Evolutionary conservation across 257 asterid species (phyloP).

Genomic region (Fraxinus anomala): DNA sequence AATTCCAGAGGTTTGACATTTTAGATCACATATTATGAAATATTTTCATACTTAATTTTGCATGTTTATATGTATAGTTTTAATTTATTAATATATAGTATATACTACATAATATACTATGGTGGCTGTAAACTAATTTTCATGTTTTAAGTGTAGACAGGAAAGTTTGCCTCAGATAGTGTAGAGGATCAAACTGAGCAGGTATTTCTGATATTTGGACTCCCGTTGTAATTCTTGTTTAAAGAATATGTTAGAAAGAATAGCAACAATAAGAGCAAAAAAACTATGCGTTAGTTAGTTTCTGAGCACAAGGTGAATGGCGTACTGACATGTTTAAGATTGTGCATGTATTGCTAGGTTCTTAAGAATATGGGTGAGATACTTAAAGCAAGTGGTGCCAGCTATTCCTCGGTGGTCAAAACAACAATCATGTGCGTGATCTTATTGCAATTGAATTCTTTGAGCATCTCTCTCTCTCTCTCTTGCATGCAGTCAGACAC

Average conservation of each 20-base stretch:
- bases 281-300: neutral
- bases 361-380: conserved; percentile 97
- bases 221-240: neutral
- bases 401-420: conserved; percentile 92
- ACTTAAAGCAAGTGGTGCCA: conserved; percentile 85
- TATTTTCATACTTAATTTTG: neutral
- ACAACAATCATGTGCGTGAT: conserved; percentile 84
- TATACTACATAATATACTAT: neutral
- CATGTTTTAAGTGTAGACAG: conserved; percentile 55
- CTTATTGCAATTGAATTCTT: conserved; percentile 13
- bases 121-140: conserved; percentile 18
- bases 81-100: neutral
- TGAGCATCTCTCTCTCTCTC: conserved; percentile 4
- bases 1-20: conserved; percentile 69
- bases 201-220: conserved; percentile 43
- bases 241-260: neutral
- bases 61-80: neutral
- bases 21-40: neutral
- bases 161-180: conserved; percentile 70
- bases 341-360: conserved; percentile 43
- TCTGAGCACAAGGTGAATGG: neutral
- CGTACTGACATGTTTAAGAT: neutral
- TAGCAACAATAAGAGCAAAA: neutral
- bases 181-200: conserved; percentile 98
- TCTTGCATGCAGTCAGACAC: conserved; percentile 1